phyloP scores from a whole-genome alignment of 495 filamentous ascomycete species.

The Hypoxylon trugodes region DNA sequence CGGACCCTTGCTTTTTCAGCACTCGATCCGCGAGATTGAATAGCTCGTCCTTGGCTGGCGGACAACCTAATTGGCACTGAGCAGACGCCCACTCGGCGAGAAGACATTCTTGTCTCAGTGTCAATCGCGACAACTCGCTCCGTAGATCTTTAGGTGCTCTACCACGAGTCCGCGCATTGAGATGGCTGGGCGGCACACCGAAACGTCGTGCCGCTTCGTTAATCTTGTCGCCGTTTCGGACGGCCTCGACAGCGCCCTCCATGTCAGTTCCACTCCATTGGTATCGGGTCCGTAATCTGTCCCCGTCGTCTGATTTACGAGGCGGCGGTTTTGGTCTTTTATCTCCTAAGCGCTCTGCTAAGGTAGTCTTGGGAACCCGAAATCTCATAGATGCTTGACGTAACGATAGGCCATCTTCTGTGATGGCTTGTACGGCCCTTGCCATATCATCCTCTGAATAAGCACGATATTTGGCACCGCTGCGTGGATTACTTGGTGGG shows the following conservation, averaged over 20 bases:
- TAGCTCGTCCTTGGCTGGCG: slow-evolving; percentile 27
- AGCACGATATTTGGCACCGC: slow-evolving; percentile 20
- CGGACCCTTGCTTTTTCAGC: slow-evolving; percentile 15
- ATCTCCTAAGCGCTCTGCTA: slow-evolving; percentile 11
- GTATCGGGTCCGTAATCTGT: slow-evolving; percentile 13
- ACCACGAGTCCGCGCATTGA: slow-evolving; percentile 7
- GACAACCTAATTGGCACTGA: slow-evolving; percentile 22
- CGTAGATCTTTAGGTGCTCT: slow-evolving; percentile 8
- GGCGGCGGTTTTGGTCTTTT: slow-evolving; percentile 10
- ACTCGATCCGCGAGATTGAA: slow-evolving; percentile 23
- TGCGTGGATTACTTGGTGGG: neutral
- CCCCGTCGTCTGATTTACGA: slow-evolving; percentile 9
- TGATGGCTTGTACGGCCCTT: slow-evolving; percentile 16
- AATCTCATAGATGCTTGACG: slow-evolving; percentile 9
- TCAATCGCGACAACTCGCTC: slow-evolving; percentile 21
- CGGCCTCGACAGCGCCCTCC: slow-evolving; percentile 11
- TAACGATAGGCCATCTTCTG: slow-evolving; percentile 14
- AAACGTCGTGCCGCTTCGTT: slow-evolving; percentile 14
- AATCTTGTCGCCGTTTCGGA: slow-evolving; percentile 5
- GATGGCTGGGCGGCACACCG: slow-evolving; percentile 19
- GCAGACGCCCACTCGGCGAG: slow-evolving; percentile 32
- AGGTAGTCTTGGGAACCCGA: slow-evolving; percentile 19
- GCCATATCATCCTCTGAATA: slow-evolving; percentile 28
- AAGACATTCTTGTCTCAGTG: slow-evolving; percentile 24
- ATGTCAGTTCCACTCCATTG: slow-evolving; percentile 17